Percentiles rank a stretch among this genome's conserved stretches.
Conservation (phyloP, 2,329 filamentous ascomycete species). For the Hypoxylon rubiginosum region DNA sequence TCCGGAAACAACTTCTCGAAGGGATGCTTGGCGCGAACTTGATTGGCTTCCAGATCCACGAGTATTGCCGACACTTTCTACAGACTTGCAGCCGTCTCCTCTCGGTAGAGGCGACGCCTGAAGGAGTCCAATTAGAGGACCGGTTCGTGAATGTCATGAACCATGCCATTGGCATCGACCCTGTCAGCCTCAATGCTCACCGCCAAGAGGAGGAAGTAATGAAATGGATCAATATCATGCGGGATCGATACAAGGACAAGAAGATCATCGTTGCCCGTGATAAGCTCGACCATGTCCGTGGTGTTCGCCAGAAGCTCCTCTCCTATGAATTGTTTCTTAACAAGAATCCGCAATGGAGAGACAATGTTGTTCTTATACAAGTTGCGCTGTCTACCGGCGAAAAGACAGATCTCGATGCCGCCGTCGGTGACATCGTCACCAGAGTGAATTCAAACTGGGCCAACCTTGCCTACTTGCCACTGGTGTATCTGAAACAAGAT, state of each 20-base stretch:
- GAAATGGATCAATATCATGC: conserved; percentile 83
- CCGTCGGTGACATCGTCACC: conserved; percentile 93
- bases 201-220: conserved; percentile 80
- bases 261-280: conserved; percentile 92
- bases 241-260: conserved; percentile 88
- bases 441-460: conserved; percentile 93
- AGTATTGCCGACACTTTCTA: conserved; percentile 94
- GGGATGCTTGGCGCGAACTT: conserved; percentile 95
- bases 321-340: conserved; percentile 95
- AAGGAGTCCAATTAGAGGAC: conserved; percentile 91
- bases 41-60: conserved; percentile 92
- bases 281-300: conserved; percentile 92
- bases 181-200: conserved; percentile 77
- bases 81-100: conserved; percentile 95
- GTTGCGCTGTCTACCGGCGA: conserved; percentile 93
- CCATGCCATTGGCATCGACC: conserved; percentile 92
- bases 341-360: conserved; percentile 90
- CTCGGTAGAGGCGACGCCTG: conserved; percentile 87
- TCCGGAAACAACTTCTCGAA: conserved; percentile 87
- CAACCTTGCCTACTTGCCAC: conserved; percentile 89
- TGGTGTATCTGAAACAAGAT: conserved; percentile 95
- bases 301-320: conserved; percentile 92
- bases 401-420: conserved; percentile 87
- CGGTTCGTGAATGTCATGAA: conserved; percentile 91
- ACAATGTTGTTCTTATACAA: conserved; percentile 91